A percentile compares a stretch with the other conserved stretches of the same genome.
phyloP scores from a whole-genome alignment of 768 basidiomycete species.

The Zangia roseola region DNA sequence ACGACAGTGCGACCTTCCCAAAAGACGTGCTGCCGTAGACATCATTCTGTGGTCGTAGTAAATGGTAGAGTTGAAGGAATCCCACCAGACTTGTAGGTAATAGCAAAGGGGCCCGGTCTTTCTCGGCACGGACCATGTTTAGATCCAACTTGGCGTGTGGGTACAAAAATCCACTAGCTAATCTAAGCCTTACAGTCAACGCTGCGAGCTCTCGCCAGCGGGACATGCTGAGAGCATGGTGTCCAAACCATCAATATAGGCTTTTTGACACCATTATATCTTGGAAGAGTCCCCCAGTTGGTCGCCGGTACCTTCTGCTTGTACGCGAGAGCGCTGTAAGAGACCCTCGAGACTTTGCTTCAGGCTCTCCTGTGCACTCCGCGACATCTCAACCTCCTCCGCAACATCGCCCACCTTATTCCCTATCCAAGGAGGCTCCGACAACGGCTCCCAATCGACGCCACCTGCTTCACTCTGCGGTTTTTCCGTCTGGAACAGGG shows the following conservation, averaged over 20 bases:
- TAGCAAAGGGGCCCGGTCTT: background rate
- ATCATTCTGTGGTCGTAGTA: background rate
- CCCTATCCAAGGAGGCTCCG: constrained; percentile 12
- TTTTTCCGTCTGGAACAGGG: constrained; percentile 1
- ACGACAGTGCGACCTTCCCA: constrained; percentile 4
- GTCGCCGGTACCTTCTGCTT: background rate
- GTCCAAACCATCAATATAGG: too few species aligned
- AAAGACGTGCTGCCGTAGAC: constrained; percentile 2
- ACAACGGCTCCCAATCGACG: constrained; percentile 26
- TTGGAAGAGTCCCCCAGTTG: background rate
- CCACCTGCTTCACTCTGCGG: background rate
- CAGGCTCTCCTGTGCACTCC: constrained; percentile 15
- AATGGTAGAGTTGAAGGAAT: background rate
- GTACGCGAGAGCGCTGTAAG: constrained; percentile 10
- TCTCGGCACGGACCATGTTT: constrained; percentile 19
- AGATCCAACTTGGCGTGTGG: too few species aligned
- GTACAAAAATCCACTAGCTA: too few species aligned
- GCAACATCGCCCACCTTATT: background rate
- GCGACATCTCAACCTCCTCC: constrained; percentile 5
- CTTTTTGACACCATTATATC: background rate
- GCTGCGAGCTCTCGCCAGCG: too few species aligned
- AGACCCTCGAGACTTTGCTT: constrained; percentile 24
- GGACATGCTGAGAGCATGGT: too few species aligned
- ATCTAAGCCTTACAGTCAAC: too few species aligned
- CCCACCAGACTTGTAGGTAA: background rate